Evolutionary conservation across 139 green algal genomes (phyloP), one percentile per base, ranked within the genome.

Genomic region (Astrephomene gubernaculifera): DNA sequence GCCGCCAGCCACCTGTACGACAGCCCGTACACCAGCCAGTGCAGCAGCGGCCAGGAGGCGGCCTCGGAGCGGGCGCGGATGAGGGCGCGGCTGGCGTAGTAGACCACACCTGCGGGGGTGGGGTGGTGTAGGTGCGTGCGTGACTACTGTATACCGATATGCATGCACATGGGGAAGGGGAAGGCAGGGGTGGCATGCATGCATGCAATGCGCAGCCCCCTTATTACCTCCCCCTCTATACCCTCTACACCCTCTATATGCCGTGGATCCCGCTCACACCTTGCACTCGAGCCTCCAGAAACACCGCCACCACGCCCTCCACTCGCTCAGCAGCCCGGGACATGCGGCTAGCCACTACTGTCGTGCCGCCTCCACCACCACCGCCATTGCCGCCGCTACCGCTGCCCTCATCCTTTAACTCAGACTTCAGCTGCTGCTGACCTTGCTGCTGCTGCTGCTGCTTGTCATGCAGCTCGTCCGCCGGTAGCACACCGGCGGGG

Each of bases 1-100:
- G 54, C 52, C 67, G 82, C 85, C 36, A 89, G 57, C 36, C 52
- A 64, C 7, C 76, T 71, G 43, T 78, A 89, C 41, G 82, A 2
- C 49, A 75, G 45, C 21, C 84, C 75, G 38, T 74, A 82, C 53
- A 82, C 54, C 36, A 71, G 36, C 74, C 74, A 82, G 33, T 52
- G 49, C 10, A 1, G 12, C 36, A 73, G 67, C 35, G 74, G 73
- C 73, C 24, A 86, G 45, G 80, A 1, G 67, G 7, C 3, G 25
- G 61, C 1, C 10, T 10, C 36, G 17, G 78, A 25, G 5, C 39
- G 31, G 78, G 61, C 35, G 36, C 74, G 74, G 29, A 82, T 35
- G 19, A 82, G 36, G 24, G 54, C 35, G 53, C 74, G 74, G 38
- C 74, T 71, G 24, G 54, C 74, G 54, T 71, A 82, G 74, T 82